A percentile compares a stretch with the other conserved stretches of the same genome.
Evolutionary conservation across 164 flowering plant genomes (phyloP).

Genomic region (Houttuynia cordata): DNA sequence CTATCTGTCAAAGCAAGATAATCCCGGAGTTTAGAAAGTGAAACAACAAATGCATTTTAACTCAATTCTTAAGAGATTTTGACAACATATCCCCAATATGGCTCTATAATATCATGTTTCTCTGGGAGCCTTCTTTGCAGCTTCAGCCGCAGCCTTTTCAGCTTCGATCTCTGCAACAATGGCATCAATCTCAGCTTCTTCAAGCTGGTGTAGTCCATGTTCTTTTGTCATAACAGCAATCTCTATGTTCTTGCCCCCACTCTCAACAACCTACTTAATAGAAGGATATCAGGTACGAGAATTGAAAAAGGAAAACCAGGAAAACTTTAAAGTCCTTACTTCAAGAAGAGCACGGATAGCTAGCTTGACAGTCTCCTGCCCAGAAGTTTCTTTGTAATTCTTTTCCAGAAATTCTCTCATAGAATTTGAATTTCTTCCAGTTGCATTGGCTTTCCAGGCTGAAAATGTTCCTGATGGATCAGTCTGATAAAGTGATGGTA

Average conservation of each 20-base stretch:
- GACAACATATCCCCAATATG: neutral
- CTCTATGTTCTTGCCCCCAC: slow-evolving; percentile 98
- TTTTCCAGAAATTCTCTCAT: slow-evolving; percentile 88
- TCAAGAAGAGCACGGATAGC: slow-evolving; percentile 93
- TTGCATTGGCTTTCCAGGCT: slow-evolving; percentile 98
- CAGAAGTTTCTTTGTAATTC: slow-evolving; percentile 91
- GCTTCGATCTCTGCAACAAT: slow-evolving; percentile 95
- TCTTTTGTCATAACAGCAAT: slow-evolving; percentile 89
- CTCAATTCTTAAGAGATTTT: neutral
- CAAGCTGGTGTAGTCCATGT: slow-evolving; percentile 68
- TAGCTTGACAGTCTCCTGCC: slow-evolving; percentile 86
- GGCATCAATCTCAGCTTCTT: slow-evolving; percentile 92
- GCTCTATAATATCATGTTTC: slow-evolving; percentile 28
- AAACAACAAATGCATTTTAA: neutral
- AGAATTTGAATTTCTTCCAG: slow-evolving; percentile 93
- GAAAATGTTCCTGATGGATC: slow-evolving; percentile 99
- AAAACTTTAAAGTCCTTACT: slow-evolving; percentile 28
- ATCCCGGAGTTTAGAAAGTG: neutral
- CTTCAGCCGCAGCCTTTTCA: slow-evolving; percentile 96
- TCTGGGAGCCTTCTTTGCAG: slow-evolving; percentile 83
- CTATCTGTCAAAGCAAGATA: neutral
- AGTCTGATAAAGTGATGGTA: slow-evolving; percentile 89
- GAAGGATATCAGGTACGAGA: neutral
- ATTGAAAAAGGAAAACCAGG: neutral
- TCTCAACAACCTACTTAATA: slow-evolving; percentile 76